phyloP scores from a whole-genome alignment of 2,329 filamentous ascomycete species.

The Myriosclerotinia curreyana region DNA sequence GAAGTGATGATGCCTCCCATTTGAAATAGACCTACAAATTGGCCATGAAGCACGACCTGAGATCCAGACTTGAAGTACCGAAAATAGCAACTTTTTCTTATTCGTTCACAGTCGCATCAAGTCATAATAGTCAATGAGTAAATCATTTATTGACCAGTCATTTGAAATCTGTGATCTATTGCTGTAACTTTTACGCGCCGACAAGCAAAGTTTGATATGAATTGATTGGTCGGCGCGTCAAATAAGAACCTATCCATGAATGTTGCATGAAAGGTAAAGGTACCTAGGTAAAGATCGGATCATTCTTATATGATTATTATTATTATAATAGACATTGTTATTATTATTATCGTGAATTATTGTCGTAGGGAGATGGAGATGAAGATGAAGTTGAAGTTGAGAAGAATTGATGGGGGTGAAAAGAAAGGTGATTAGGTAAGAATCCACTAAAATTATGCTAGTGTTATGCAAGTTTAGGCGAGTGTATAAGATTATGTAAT shows the following conservation, averaged over 20 bases:
- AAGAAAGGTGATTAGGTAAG: neutral
- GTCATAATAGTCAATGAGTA: constrained; percentile 23
- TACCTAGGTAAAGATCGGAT: neutral
- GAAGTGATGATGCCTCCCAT: constrained; percentile 2
- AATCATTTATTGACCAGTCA: constrained; percentile 23
- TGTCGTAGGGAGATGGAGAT: constrained; percentile 3
- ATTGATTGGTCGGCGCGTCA: constrained; percentile 28
- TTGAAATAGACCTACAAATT: constrained; percentile 21
- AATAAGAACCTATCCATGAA: neutral
- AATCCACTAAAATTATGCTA: neutral
- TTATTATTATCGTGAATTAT: neutral
- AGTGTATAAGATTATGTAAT: too few relatives aligned
- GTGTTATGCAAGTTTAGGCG: too few relatives aligned
- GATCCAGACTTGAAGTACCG: constrained; percentile 21
- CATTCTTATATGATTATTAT: too few relatives aligned
- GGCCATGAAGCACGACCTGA: constrained; percentile 22
- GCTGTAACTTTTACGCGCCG: constrained; percentile 37
- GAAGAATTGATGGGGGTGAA: neutral
- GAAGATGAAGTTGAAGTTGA: neutral
- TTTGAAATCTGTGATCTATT: constrained; percentile 23
- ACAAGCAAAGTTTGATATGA: constrained; percentile 18
- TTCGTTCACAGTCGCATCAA: constrained; percentile 34
- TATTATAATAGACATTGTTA: too few relatives aligned
- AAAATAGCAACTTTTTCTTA: constrained; percentile 30
- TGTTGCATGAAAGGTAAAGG: constrained; percentile 1